Base-by-base conservation (phyloP, 2,329 filamentous ascomycete genomes). In the Corynespora cassiicola region DNA sequence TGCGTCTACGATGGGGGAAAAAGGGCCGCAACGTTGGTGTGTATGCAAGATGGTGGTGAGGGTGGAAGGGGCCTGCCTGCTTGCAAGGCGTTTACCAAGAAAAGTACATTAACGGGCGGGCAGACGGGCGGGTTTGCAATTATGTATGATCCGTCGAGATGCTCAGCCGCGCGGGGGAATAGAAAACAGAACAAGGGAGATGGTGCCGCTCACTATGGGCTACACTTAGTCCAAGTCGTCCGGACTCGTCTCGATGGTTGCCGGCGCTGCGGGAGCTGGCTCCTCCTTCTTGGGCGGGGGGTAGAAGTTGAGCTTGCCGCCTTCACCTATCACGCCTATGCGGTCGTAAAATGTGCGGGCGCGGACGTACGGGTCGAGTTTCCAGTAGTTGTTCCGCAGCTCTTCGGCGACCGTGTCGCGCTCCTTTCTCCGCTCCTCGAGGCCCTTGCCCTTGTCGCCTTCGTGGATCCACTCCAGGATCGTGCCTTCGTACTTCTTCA, bases 311-410 rank as follows among this genome's bases (percentile, higher is more conserved):
- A 92, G 70, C 59, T 78, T 78, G 1, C 90, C 91, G 8, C 76
- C 82, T 1, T 76, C 70, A 43, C 80, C 73, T 29, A 97, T 76
- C 44, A 94, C 73, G 1, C 90, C 88, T 9, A 78, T 79, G 44
- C 94, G 81, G 37, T 99, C 94, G 56, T 96, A 96, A 45, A 89
- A 70, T n/a, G 85, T 87, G 58, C 86, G 79, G 9, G 91, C 89
- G 24, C 94, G 78, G 19, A 97, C 66, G 65, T 92, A 95, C 0
- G 90, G 90, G 70, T 99, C 94, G 35, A 96, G 69, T 24, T 79
- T 77, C 92, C 94, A 99, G 72, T 97, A 99, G 54, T 88, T 88
- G 31, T 79, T 76, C 45, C 78, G 78, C 54, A 97, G 63, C 47
- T 80, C 71, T 33, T 76, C 76, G 2, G 87, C 85, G 18, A 94